Percentiles rank a stretch among this genome's conserved stretches.
Conservation (phyloP, 257 asterid genomes). For the Gentiana straminea region DNA sequence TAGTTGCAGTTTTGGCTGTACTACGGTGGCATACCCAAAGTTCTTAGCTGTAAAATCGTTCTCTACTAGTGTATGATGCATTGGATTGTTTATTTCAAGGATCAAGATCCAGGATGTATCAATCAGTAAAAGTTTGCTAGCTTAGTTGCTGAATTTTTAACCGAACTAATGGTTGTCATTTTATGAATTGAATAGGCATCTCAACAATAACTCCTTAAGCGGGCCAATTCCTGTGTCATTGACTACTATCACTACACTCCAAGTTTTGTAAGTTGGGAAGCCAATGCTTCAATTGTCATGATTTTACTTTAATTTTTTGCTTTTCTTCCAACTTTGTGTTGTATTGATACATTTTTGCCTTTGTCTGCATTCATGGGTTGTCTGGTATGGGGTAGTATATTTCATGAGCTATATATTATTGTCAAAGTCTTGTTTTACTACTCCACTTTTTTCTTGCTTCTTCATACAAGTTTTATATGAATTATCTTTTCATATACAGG, state of each 20-base stretch:
- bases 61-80: too few species aligned
- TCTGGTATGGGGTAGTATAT: neutral
- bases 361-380: neutral
- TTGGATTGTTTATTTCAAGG: too few species aligned
- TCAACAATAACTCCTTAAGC: conserved; percentile 72
- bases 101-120: too few species aligned
- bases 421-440: neutral
- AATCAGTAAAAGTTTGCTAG: too few species aligned
- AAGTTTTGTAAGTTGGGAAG: conserved; percentile 82
- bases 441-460: neutral
- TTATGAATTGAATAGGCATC: conserved; percentile 57
- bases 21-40: too few species aligned
- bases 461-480: conserved; percentile 4
- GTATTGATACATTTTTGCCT: neutral
- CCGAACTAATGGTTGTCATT: conserved; percentile 14
- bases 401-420: neutral
- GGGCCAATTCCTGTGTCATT: conserved; percentile 67
- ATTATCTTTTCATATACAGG: conserved; percentile 36
- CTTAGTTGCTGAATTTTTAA: neutral
- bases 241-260: conserved; percentile 55
- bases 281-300: conserved; percentile 4
- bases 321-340: neutral
- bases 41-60: too few species aligned
- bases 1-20: too few species aligned
- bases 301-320: neutral